Percentiles rank a stretch among this genome's conserved stretches.
Conservation (phyloP, 495 filamentous ascomycete genomes). For the Evansstolkia leycettana region DNA sequence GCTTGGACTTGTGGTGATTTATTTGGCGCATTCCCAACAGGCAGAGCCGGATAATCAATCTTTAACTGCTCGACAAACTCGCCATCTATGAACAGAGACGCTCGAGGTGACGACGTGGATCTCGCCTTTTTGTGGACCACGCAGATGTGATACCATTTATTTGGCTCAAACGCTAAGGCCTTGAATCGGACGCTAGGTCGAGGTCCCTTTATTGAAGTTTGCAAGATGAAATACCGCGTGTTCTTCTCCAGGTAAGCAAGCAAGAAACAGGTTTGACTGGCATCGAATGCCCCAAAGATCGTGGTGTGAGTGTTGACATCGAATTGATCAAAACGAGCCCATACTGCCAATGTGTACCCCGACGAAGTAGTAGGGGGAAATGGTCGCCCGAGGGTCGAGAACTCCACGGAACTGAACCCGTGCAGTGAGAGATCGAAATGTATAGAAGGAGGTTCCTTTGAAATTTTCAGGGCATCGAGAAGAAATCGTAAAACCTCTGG, state of each 20-base stretch:
- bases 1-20: slow-evolving; percentile 63
- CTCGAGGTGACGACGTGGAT: slow-evolving; percentile 66
- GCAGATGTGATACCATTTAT: slow-evolving; percentile 84
- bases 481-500: slow-evolving; percentile 58
- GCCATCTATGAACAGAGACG: slow-evolving; percentile 81
- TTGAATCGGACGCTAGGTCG: slow-evolving; percentile 90
- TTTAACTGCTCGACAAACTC: slow-evolving; percentile 89
- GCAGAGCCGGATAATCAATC: slow-evolving; percentile 68
- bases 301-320: slow-evolving; percentile 82
- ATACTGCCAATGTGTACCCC: slow-evolving; percentile 81
- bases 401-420: slow-evolving; percentile 80
- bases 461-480: slow-evolving; percentile 54
- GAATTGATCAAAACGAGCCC: slow-evolving; percentile 80
- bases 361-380: slow-evolving; percentile 68
- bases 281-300: slow-evolving; percentile 89
- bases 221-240: slow-evolving; percentile 88
- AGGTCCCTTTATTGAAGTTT: slow-evolving; percentile 81
- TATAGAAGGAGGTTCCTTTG: slow-evolving; percentile 68
- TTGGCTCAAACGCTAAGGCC: slow-evolving; percentile 57
- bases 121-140: slow-evolving; percentile 70
- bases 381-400: slow-evolving; percentile 64
- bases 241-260: slow-evolving; percentile 90
- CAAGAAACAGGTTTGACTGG: slow-evolving; percentile 85
- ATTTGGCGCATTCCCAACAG: slow-evolving; percentile 36
- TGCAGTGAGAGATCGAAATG: slow-evolving; percentile 87